Evolutionary conservation across 1,284 basidiomycete species (phyloP), one percentile per base, ranked within the genome.

Genomic region (Cryptococcus sp.): DNA sequence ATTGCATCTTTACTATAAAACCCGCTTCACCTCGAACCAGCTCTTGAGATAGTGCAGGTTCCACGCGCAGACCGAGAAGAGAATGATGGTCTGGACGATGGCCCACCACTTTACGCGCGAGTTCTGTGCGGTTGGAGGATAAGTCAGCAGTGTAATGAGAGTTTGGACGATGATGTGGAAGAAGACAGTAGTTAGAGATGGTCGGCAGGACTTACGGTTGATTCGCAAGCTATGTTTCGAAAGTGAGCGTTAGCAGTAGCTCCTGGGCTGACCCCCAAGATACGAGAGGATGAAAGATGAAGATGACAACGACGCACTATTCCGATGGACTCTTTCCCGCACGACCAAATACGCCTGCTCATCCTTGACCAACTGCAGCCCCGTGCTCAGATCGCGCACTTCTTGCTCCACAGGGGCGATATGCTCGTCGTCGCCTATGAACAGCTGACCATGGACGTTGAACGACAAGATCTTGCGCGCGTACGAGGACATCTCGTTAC

Each of bases 41-140:
- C 88, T 91, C 83, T 97, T 95, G 59, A 99, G 84, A 82, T 98
- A 99, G 81, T 95, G 97, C 57, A 99, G 86, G 80, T 99, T 97
- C 91, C 93, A 98, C 31, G 85, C 93, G 61, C 96, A 94, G 0
- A 97, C 90, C 16, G 86, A 83, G 70, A 98, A 88, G 47, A 99
- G 82, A 31, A 99, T 88, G 50, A 89, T 75, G 17, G 88, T 85
- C 78, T 99, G 96, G 15, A 93, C 78, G 62, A 99, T 88, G 13
- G 92, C 95, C 96, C 96, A 99, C 92, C 92, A 99, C 80, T 98
- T 99, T 59, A 99, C 94, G 45, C 96, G 87, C 40, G 90, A 86
- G 76, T 99, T 99, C 70, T 83, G 72, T 17, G 6, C 15, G n/a
- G 49, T 23, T 41, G 46, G 19, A 7, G 31, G 13, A 23, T 48